Conservation (phyloP, 495 filamentous ascomycete species). For the Trypethelium eluteriae region DNA sequence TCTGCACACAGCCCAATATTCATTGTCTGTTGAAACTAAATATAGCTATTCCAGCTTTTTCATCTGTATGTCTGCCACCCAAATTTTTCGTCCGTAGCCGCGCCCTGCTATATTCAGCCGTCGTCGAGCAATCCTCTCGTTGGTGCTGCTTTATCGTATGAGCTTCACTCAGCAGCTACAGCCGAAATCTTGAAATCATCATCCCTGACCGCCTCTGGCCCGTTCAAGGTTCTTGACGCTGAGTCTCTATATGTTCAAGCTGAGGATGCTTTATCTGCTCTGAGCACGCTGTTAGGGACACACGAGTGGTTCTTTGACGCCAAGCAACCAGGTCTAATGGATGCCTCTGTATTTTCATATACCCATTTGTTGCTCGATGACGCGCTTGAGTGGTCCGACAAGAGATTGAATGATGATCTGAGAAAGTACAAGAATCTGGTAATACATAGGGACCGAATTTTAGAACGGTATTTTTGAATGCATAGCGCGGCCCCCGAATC, state of each 20-base stretch:
- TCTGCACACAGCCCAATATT: background rate
- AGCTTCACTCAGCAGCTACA: constrained; percentile 63
- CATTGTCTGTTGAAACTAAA: background rate
- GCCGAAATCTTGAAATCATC: constrained; percentile 62
- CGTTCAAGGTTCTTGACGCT: constrained; percentile 47
- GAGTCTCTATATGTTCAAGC: constrained; percentile 60
- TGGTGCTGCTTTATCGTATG: constrained; percentile 50
- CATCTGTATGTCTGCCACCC: constrained; percentile 63
- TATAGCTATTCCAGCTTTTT: constrained; percentile 50
- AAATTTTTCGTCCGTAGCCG: constrained; percentile 58
- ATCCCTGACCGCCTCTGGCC: background rate
- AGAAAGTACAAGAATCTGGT: constrained; percentile 43
- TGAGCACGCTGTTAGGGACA: constrained; percentile 60
- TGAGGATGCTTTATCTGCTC: constrained; percentile 62
- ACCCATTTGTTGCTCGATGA: constrained; percentile 70
- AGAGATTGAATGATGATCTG: constrained; percentile 29
- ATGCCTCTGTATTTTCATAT: constrained; percentile 85
- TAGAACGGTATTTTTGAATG: constrained; percentile 32
- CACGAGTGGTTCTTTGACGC: constrained; percentile 61
- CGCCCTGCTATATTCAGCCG: constrained; percentile 60
- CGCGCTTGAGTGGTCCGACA: constrained; percentile 47
- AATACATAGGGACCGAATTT: constrained; percentile 47
- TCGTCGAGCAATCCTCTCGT: constrained; percentile 56
- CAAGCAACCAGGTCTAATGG: constrained; percentile 62
- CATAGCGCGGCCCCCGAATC: background rate